Evolutionary conservation across 1,284 basidiomycete species (phyloP), one percentile per base, ranked within the genome.

Genomic region (Salmacisia buchloeana): DNA sequence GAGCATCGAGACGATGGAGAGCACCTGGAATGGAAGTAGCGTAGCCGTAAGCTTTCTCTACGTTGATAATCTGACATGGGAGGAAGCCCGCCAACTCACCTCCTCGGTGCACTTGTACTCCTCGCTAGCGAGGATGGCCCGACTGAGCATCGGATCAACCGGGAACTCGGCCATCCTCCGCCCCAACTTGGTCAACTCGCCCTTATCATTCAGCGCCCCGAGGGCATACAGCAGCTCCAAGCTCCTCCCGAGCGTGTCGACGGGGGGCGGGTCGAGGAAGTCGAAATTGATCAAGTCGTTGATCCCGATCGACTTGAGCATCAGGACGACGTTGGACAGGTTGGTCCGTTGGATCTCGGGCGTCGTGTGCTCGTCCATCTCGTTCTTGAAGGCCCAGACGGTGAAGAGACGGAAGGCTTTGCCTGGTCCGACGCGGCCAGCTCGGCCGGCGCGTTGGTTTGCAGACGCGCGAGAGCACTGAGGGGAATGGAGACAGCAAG

Each of bases 151-250:
- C 2, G 96, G 96, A 76, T 99, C 96, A 7, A 97, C 91, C 4
- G 94, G 94, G 81, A 99, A 98, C 80, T 98, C 96, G 3, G 94
- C 94, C 96, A 98, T 98, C 57, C 93, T 83, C 62, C 96, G 85
- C 0, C 96, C 96, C 27, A 98, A 85, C 78, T 97, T 93, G 12
- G 96, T 99, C 68, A 98, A 81, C 80, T 98, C 94, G 13, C 96
- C 96, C 65, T 90, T 85, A 80, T 98, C 94, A 80, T 98, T 97
- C 69, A 99, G 83, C 0, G 94, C 94, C 23, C 94, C 96, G 0
- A 99, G 83, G 0, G 94, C 94, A 81, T 98, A 98, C 0, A 99
- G 82, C 68, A 97, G 82, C 80, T 97, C 94, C 39, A 98, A 84
- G 2, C 92, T 91, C 39, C 92, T 86, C 85, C 97, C 94, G 62